phyloP scores from a whole-genome alignment of 495 filamentous ascomycete genomes.

The Evernia prunastri region DNA sequence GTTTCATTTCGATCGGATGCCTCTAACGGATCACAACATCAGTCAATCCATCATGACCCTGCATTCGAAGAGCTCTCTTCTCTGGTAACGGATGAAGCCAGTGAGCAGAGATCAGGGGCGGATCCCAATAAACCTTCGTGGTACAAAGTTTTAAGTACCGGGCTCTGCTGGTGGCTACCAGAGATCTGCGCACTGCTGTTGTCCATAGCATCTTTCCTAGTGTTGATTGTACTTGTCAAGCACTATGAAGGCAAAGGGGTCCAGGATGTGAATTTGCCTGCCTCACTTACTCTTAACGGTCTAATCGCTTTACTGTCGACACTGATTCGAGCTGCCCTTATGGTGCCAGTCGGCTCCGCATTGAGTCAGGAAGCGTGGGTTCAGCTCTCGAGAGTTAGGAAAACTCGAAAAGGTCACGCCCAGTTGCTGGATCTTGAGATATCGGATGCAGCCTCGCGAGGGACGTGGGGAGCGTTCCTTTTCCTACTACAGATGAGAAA shows the following conservation, averaged over 20 bases:
- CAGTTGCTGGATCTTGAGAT: slow-evolving; percentile 37
- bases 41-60: too few relatives aligned
- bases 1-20: too few relatives aligned
- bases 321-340: slow-evolving; percentile 4
- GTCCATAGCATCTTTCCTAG: background rate
- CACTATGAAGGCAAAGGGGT: background rate
- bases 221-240: background rate
- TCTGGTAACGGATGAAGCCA: too few relatives aligned
- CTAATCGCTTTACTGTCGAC: slow-evolving; percentile 10
- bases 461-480: slow-evolving; percentile 32
- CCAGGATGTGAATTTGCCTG: background rate
- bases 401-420: background rate
- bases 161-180: slow-evolving; percentile 9
- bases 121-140: too few relatives aligned
- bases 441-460: slow-evolving; percentile 41
- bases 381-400: slow-evolving; percentile 4
- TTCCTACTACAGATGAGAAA: slow-evolving; percentile 28
- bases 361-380: slow-evolving; percentile 17
- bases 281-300: slow-evolving; percentile 10
- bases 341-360: slow-evolving; percentile 12
- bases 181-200: background rate
- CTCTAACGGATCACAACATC: too few relatives aligned
- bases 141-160: too few relatives aligned
- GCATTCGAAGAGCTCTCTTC: too few relatives aligned
- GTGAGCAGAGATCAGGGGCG: too few relatives aligned